phyloP scores from a whole-genome alignment of 2,329 filamentous ascomycete genomes.

The Beauveria varroae region DNA sequence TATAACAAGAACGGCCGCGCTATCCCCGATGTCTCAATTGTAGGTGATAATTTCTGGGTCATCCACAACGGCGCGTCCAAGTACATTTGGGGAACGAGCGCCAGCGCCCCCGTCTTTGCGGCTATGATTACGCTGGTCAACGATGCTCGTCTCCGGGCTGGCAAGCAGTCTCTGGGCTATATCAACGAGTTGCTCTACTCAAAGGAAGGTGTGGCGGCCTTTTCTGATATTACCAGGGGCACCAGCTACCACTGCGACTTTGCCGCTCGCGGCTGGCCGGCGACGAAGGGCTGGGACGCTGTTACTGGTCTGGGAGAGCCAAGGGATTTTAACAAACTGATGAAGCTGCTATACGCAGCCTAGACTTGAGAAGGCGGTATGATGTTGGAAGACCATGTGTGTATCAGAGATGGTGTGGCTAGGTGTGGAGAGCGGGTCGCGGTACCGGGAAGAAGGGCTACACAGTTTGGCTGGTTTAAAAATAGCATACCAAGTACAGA shows the following conservation, averaged over 20 bases:
- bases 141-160: conserved; percentile 8
- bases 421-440: too few relatives aligned
- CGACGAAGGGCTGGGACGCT: conserved; percentile 10
- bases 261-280: conserved; percentile 8
- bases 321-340: conserved; percentile 5
- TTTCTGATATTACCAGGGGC: conserved; percentile 1
- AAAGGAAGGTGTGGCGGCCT: neutral
- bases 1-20: conserved; percentile 38
- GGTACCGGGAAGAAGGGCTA: too few relatives aligned
- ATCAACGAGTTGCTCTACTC: conserved; percentile 12
- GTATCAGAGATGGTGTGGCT: neutral
- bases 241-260: conserved; percentile 6
- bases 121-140: conserved; percentile 12
- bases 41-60: conserved; percentile 44
- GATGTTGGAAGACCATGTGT: neutral
- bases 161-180: conserved; percentile 8
- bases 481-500: too few relatives aligned
- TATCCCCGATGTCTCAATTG: conserved; percentile 36
- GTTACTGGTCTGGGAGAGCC: conserved; percentile 7
- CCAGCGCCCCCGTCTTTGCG: conserved; percentile 11
- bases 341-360: neutral
- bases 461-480: too few relatives aligned
- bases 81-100: conserved; percentile 16
- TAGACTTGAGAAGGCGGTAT: neutral
- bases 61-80: conserved; percentile 18